Conservation (phyloP, 2,329 filamentous ascomycete species). For the Aspergillus japonicus region DNA sequence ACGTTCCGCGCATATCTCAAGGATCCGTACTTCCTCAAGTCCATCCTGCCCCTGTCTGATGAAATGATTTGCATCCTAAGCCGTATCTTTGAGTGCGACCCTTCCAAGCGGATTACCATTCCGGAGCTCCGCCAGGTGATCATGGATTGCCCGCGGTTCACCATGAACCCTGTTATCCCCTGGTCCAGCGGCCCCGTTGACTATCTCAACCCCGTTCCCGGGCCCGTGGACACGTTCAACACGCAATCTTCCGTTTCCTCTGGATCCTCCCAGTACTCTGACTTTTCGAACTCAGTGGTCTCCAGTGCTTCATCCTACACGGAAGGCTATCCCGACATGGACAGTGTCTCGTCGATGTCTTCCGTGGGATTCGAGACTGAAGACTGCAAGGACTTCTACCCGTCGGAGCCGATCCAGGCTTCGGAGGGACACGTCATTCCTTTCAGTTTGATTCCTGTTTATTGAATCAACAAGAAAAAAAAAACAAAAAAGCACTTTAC, state of each 20-base stretch:
- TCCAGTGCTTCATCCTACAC: constrained; percentile 42
- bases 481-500: constrained; percentile 15
- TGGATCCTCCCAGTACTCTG: constrained; percentile 36
- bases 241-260: constrained; percentile 37
- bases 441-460: constrained; percentile 29
- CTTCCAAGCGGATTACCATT: constrained; percentile 77
- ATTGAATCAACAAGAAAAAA: constrained; percentile 17
- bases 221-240: constrained; percentile 35
- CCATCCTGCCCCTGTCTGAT: constrained; percentile 85
- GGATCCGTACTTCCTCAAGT: constrained; percentile 82
- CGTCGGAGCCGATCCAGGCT: constrained; percentile 27
- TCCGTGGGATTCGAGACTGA: constrained; percentile 35
- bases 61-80: constrained; percentile 86
- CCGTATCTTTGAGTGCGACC: constrained; percentile 83
- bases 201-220: constrained; percentile 36
- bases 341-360: constrained; percentile 36
- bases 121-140: constrained; percentile 76
- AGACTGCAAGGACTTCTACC: constrained; percentile 32
- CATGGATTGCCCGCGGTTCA: constrained; percentile 72
- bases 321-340: constrained; percentile 37
- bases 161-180: constrained; percentile 42
- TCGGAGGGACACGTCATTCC: constrained; percentile 31
- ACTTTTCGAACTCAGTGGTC: constrained; percentile 40
- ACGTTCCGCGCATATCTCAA: constrained; percentile 89
- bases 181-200: constrained; percentile 39